Percentiles rank a stretch among this genome's conserved stretches.
phyloP scores from a whole-genome alignment of 306 rosid species.

The Lathyrus tuberosus region DNA sequence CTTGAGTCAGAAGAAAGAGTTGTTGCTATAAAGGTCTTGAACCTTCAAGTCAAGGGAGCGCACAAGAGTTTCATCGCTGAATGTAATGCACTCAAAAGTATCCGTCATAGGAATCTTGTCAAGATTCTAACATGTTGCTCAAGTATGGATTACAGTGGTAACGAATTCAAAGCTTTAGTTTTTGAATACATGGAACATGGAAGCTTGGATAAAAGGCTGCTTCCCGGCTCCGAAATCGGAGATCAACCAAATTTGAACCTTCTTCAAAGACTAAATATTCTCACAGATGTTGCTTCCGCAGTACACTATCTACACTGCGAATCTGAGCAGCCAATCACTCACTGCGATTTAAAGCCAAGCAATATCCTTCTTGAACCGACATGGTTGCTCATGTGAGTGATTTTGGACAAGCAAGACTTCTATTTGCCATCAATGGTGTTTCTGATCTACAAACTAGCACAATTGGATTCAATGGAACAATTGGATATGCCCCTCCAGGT shows the following conservation, averaged over 20 bases:
- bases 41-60: constrained; percentile 38
- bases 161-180: constrained; percentile 40
- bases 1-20: not conserved
- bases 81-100: constrained; percentile 35
- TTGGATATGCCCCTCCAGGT: constrained; percentile 40
- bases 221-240: not conserved
- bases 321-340: constrained; percentile 33
- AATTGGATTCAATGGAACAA: constrained; percentile 31
- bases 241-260: constrained; percentile 14
- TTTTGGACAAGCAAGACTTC: constrained; percentile 36
- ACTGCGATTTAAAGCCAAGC: constrained; percentile 39
- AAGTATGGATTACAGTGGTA: constrained; percentile 28
- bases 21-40: constrained; percentile 35
- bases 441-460: constrained; percentile 27
- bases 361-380: not conserved
- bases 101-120: constrained; percentile 38
- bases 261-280: constrained; percentile 33
- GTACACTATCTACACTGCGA: constrained; percentile 33
- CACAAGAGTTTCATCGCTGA: constrained; percentile 39
- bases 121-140: constrained; percentile 39
- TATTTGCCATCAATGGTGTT: constrained; percentile 21
- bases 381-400: constrained; percentile 9
- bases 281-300: constrained; percentile 36
- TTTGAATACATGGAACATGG: constrained; percentile 38
- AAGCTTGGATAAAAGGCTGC: constrained; percentile 38